Conservation (phyloP, 2,329 filamentous ascomycete genomes). For the Lachnellula arida region DNA sequence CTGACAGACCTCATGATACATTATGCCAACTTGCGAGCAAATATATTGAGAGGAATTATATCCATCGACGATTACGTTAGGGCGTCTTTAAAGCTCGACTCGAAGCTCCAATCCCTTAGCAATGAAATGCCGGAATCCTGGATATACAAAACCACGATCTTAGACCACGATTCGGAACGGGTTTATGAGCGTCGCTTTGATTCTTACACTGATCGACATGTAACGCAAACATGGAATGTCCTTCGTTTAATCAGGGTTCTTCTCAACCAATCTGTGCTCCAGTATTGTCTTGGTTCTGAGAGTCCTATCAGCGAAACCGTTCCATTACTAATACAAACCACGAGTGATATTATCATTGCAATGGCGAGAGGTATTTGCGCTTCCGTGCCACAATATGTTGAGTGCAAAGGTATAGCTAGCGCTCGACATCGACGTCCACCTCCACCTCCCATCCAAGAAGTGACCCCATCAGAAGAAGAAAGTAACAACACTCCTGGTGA, state of each 20-base stretch:
- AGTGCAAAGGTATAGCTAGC: neutral
- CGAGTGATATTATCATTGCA: neutral
- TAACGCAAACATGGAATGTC: constrained; percentile 1
- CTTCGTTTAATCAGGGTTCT: neutral
- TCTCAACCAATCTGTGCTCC: neutral
- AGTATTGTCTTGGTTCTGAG: neutral
- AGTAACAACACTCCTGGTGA: neutral
- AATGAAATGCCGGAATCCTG: neutral
- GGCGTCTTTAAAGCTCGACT: neutral
- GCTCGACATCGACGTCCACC: neutral
- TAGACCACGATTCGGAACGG: neutral
- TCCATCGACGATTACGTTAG: neutral
- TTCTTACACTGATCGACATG: neutral
- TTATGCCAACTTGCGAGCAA: neutral
- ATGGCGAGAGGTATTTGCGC: neutral
- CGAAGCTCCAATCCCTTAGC: neutral
- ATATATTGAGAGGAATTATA: neutral
- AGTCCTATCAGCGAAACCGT: neutral
- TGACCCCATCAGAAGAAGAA: neutral
- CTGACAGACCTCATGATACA: neutral
- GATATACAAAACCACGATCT: neutral
- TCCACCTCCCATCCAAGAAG: neutral
- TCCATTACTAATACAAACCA: neutral
- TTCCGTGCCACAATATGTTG: neutral
- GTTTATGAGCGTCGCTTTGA: neutral